Conservation (phyloP, 352 stramenopile species). For the Globisporangium nodosum region DNA sequence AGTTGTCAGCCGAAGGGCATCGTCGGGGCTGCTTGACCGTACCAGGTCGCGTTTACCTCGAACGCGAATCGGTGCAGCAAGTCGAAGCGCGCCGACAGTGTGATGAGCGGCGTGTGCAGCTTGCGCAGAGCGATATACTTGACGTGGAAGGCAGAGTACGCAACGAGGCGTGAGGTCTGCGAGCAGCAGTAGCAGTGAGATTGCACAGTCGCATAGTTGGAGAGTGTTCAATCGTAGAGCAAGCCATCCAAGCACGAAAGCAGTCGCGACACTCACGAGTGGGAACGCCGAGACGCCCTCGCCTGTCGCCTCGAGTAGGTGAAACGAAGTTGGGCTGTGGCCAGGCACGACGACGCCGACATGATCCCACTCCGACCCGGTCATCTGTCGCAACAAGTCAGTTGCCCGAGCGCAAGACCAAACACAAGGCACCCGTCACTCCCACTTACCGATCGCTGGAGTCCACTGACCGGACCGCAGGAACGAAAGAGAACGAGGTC, state of each 20-base stretch:
- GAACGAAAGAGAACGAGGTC: constrained; percentile 63
- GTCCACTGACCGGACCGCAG: constrained; percentile 29
- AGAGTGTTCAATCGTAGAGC: too few relatives aligned
- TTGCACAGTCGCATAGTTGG: not conserved
- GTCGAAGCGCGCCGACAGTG: constrained; percentile 31
- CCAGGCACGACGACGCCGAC: constrained; percentile 43
- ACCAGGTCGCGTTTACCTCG: constrained; percentile 15
- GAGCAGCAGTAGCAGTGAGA: not conserved
- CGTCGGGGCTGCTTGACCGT: not conserved
- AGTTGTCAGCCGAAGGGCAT: not conserved
- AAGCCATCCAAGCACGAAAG: not conserved
- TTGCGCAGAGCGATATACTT: constrained; percentile 40
- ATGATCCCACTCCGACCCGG: constrained; percentile 63
- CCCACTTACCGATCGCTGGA: constrained; percentile 38
- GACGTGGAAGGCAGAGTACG: constrained; percentile 43
- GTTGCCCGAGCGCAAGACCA: not conserved
- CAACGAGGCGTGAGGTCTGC: constrained; percentile 24
- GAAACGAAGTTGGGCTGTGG: constrained; percentile 12
- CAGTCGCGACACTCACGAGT: constrained; percentile 21
- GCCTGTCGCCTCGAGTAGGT: constrained; percentile 55
- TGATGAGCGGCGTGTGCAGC: constrained; percentile 48
- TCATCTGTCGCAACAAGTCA: constrained; percentile 22
- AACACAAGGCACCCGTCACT: not conserved
- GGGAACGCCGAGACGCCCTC: constrained; percentile 52
- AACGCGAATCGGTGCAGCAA: constrained; percentile 36